phyloP scores from a whole-genome alignment of 345 rosid genomes.

The Melaleuca alternifolia region DNA sequence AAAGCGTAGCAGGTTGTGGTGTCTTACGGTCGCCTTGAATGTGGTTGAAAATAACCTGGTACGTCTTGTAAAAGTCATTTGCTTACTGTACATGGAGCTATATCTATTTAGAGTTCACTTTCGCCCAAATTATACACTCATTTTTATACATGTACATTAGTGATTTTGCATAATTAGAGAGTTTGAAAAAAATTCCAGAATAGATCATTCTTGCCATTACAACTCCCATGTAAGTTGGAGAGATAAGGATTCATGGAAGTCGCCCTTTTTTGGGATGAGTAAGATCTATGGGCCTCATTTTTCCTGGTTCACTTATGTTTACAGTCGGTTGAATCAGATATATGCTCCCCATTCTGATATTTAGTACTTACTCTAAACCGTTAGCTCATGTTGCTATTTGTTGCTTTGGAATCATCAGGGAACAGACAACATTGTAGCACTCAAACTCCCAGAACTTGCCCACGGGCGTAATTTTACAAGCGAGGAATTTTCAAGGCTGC shows the following conservation, averaged over 20 bases:
- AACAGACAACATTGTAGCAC: not conserved
- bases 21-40: rapidly evolving
- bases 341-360: not conserved
- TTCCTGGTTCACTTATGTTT: not conserved
- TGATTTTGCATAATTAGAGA: not conserved
- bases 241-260: not conserved
- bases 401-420: not conserved
- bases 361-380: not conserved
- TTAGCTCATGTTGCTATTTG: not conserved
- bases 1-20: not conserved
- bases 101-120: not conserved
- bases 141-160: not conserved
- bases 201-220: not conserved
- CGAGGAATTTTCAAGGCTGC: not conserved
- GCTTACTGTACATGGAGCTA: not conserved
- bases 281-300: not conserved
- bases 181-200: not conserved
- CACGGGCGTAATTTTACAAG: rapidly evolving
- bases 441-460: not conserved
- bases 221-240: not conserved
- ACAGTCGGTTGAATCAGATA: not conserved
- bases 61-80: not conserved
- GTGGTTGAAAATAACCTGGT: not conserved
- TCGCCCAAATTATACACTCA: not conserved
- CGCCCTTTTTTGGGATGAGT: not conserved